These are phyloP conservation scores for Diospyros kaki DNA, from an alignment of 148 eudicot species.

Conservation along the genomic window DNA sequence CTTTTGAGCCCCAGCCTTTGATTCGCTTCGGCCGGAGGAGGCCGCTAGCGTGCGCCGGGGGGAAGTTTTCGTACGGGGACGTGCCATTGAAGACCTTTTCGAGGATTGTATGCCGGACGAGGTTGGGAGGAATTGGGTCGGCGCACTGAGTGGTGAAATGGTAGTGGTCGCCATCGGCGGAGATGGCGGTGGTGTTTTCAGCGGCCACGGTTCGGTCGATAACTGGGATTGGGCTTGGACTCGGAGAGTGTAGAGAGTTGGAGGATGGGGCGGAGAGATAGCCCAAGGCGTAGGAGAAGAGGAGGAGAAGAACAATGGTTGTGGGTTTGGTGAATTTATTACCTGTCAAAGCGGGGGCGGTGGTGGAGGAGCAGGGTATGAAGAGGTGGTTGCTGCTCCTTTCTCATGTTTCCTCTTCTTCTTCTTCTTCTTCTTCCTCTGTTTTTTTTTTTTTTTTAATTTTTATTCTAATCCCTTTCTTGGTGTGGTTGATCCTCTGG, in stretches of 20 bases:
- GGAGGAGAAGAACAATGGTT: too few relatives aligned
- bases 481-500: too few relatives aligned
- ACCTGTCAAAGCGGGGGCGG: too few relatives aligned
- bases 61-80: conserved; percentile 51
- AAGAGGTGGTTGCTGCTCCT: neutral
- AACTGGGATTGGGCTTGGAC: too few relatives aligned
- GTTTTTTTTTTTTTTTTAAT: neutral
- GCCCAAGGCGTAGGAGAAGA: too few relatives aligned
- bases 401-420: neutral
- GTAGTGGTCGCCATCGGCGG: conserved; percentile 26
- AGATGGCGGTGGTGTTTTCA: neutral
- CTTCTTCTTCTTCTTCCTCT: neutral
- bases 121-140: conserved; percentile 20
- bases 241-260: too few relatives aligned
- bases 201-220: too few relatives aligned
- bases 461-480: too few relatives aligned
- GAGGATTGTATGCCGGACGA: conserved; percentile 32
- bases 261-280: too few relatives aligned
- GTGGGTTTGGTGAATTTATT: too few relatives aligned
- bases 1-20: conserved; percentile 69
- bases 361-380: too few relatives aligned
- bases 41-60: conserved; percentile 37
- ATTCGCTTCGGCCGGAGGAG: conserved; percentile 27
- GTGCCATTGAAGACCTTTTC: conserved; percentile 44
- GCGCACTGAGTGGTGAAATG: conserved; percentile 30